Evolutionary conservation across 2,329 filamentous ascomycete species (phyloP).

Genomic region (Aspergillus viridinutans): DNA sequence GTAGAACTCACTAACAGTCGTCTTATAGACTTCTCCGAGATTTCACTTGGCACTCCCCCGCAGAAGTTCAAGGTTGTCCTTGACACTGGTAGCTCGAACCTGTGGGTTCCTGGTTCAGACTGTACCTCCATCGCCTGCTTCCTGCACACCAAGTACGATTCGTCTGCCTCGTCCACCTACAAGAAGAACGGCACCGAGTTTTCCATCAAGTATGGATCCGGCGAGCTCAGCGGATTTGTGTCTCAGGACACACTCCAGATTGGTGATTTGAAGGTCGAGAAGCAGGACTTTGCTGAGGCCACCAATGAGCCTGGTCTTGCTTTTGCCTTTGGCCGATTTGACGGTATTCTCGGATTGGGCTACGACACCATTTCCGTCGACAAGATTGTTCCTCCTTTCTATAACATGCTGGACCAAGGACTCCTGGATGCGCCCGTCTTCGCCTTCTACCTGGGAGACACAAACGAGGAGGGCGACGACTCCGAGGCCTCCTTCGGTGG

Average conservation of each 20-base stretch:
- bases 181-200: conserved; percentile 91
- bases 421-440: conserved; percentile 90
- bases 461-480: conserved; percentile 64
- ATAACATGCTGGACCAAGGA: conserved; percentile 87
- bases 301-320: conserved; percentile 93
- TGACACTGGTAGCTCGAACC: conserved; percentile 97
- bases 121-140: conserved; percentile 98
- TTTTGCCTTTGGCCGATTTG: conserved; percentile 95
- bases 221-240: conserved; percentile 87
- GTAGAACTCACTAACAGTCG: conserved; percentile 7
- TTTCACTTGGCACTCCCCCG: conserved; percentile 83
- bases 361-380: conserved; percentile 98
- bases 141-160: conserved; percentile 95
- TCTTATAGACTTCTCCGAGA: conserved; percentile 85
- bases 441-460: conserved; percentile 87
- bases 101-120: conserved; percentile 90
- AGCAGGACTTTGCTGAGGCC: conserved; percentile 93
- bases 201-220: conserved; percentile 92
- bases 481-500: conserved; percentile 91
- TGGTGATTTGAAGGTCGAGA: conserved; percentile 81
- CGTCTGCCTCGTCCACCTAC: conserved; percentile 80
- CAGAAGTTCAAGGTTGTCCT: conserved; percentile 98
- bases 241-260: conserved; percentile 84
- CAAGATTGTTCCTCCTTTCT: conserved; percentile 89
- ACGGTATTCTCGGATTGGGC: conserved; percentile 91